Base-by-base conservation (phyloP, 345 rosid genomes). In the Gossypium arboreum region DNA sequence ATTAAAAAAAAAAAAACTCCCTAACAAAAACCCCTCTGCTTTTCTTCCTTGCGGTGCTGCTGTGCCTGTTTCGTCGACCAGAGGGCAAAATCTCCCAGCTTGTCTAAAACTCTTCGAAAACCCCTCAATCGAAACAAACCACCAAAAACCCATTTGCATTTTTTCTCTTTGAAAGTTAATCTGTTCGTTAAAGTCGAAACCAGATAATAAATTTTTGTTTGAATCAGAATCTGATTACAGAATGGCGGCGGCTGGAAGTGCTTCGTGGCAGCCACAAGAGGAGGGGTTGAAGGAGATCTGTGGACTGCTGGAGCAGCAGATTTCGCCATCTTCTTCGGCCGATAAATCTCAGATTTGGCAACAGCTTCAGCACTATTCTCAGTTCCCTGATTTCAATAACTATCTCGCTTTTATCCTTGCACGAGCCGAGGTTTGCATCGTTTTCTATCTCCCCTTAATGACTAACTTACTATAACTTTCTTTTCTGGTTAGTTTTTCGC, bases 371-470 rank as follows among this genome's bases (percentile, higher is more conserved):
- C 92, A 89, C 88, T 90, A 88, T 81, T 88, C 92, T 67, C 94
- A 93, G 80, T 84, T 89, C 83, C 97, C 98, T 58, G 99, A 95
- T 90, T 93, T 95, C 89, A 95, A 93, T 78, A 93, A 93, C 84
- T 95, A 95, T 76, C 97, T 93, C 70, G 97, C 85, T 73, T 95
- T 93, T 83, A 93, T 91, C 79, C 88, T 95, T 63, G 88, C 91
- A n/a, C 94, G 89, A 50, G 93, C 92, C 50, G 90, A 93, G 93
- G 99, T 95, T 73, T 65, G 29, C 10, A 41, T 25, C 27, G 16
- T 29, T 75, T 29, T 13, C 7, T 67, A 17, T 54, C 41, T 60
- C 16, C 41, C 24, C 43, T 58, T 44, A 15, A 5, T 1, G 9
- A 43, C 22, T 52, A 29, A 45, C 5, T 27, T 70, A 55, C 43